These are phyloP conservation scores for Diaporthe nobilis DNA, from an alignment of 2,329 filamentous ascomycete genomes.

Conservation along the genomic window DNA sequence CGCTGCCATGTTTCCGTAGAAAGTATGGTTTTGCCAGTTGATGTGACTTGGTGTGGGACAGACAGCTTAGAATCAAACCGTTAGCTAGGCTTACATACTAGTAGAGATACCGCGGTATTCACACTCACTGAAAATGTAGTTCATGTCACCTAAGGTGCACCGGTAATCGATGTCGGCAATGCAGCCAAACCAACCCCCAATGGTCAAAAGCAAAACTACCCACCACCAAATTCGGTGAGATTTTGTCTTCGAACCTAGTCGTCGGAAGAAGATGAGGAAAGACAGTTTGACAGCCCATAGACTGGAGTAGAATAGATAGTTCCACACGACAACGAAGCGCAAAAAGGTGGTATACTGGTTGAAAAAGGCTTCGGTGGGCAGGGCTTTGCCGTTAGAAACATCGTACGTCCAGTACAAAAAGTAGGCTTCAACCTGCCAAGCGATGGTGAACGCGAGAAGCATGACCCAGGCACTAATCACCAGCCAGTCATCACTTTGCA, in stretches of 20 bases:
- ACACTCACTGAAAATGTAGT: neutral
- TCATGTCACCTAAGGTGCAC: neutral
- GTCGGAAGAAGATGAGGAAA: conserved; percentile 17
- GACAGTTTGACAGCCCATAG: conserved; percentile 20
- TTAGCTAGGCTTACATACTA: neutral
- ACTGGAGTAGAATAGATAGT: conserved; percentile 8
- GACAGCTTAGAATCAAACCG: neutral
- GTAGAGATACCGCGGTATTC: no score
- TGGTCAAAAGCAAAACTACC: neutral
- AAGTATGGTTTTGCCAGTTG: neutral
- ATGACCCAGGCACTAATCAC: conserved; percentile 12
- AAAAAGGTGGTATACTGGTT: neutral
- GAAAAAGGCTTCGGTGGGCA: neutral
- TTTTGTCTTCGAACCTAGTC: neutral
- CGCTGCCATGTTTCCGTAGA: conserved; percentile 14
- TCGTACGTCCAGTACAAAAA: conserved; percentile 11
- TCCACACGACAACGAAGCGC: neutral
- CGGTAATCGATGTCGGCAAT: conserved; percentile 9
- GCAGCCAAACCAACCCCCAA: neutral
- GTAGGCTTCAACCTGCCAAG: neutral
- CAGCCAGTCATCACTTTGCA: conserved; percentile 5
- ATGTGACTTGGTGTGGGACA: no score
- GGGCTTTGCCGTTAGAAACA: neutral
- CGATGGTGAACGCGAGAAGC: conserved; percentile 9
- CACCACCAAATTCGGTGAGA: conserved; percentile 9